phyloP scores from a whole-genome alignment of 2,329 filamentous ascomycete species.

The Trichophyton benhamiae region DNA sequence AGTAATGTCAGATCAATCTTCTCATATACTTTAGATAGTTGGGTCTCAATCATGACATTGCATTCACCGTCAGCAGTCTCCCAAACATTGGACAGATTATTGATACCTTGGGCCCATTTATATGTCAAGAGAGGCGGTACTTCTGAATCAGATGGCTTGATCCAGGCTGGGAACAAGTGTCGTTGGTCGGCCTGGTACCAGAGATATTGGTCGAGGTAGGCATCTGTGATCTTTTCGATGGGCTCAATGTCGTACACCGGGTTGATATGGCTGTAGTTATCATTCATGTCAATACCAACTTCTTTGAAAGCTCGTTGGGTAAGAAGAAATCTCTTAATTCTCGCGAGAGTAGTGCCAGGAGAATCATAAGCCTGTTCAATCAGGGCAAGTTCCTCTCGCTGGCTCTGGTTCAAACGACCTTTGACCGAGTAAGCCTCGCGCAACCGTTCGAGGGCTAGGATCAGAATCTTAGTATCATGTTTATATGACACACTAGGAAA shows the following conservation, averaged over 20 bases:
- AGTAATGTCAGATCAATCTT: conserved; percentile 96
- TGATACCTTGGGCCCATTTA: conserved; percentile 99
- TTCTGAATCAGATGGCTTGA: conserved; percentile 97
- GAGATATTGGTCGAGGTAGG: conserved; percentile 93
- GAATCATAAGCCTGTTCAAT: conserved; percentile 99
- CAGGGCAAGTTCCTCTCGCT: conserved; percentile 87
- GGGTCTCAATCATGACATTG: conserved; percentile 97
- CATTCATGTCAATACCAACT: conserved; percentile 99
- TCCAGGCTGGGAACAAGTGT: conserved; percentile 95
- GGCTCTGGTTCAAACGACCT: conserved; percentile 89
- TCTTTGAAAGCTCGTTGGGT: conserved; percentile 98
- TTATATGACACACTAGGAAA: conserved; percentile 99
- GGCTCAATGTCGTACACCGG: conserved; percentile 98
- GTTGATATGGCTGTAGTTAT: conserved; percentile 98
- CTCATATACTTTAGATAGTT: conserved; percentile 98
- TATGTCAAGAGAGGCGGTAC: conserved; percentile 89
- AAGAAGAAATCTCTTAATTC: conserved; percentile 93
- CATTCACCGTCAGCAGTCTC: conserved; percentile 87
- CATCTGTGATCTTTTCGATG: conserved; percentile 98
- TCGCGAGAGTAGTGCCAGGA: conserved; percentile 84
- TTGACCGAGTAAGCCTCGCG: conserved; percentile 97
- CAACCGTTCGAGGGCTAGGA: conserved; percentile 81
- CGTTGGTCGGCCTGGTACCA: conserved; percentile 99
- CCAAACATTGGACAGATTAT: conserved; percentile 94
- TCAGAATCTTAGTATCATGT: conserved; percentile 97